These are phyloP conservation scores for Epicoccum nigrum DNA, from an alignment of 2,329 filamentous ascomycete species.

Conservation along the genomic window DNA sequence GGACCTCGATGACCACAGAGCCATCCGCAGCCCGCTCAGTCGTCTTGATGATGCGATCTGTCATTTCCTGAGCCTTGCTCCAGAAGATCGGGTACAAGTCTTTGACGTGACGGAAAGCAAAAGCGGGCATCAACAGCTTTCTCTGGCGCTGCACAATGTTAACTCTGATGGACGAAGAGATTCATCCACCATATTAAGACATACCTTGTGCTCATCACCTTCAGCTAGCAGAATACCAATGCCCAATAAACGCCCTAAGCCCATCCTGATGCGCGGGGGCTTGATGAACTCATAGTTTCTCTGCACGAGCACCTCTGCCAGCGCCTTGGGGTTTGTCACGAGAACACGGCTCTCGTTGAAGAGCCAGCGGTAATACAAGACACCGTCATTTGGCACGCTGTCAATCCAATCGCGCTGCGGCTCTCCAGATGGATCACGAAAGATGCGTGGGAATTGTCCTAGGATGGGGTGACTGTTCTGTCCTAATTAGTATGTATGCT, in stretches of 20 bases:
- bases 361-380: slow-evolving; percentile 59
- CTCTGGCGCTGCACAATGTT: slow-evolving; percentile 48
- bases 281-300: slow-evolving; percentile 60
- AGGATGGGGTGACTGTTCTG: slow-evolving; percentile 39
- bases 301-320: slow-evolving; percentile 57
- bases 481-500: neutral
- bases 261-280: slow-evolving; percentile 53
- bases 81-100: slow-evolving; percentile 58
- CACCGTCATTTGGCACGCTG: slow-evolving; percentile 60
- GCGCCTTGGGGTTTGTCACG: slow-evolving; percentile 53
- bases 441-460: slow-evolving; percentile 53
- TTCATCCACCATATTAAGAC: neutral
- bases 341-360: slow-evolving; percentile 56
- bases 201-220: slow-evolving; percentile 83
- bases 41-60: slow-evolving; percentile 39
- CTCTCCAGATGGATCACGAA: slow-evolving; percentile 51
- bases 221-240: slow-evolving; percentile 79
- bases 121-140: slow-evolving; percentile 57
- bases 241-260: slow-evolving; percentile 69
- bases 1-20: slow-evolving; percentile 51
- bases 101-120: slow-evolving; percentile 58
- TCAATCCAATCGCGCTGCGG: slow-evolving; percentile 59
- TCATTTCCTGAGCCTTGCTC: slow-evolving; percentile 54
- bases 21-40: slow-evolving; percentile 32
- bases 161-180: neutral